These are phyloP conservation scores for Beauveria varroae DNA, from an alignment of 2,329 filamentous ascomycete species.

Conservation along the genomic window DNA sequence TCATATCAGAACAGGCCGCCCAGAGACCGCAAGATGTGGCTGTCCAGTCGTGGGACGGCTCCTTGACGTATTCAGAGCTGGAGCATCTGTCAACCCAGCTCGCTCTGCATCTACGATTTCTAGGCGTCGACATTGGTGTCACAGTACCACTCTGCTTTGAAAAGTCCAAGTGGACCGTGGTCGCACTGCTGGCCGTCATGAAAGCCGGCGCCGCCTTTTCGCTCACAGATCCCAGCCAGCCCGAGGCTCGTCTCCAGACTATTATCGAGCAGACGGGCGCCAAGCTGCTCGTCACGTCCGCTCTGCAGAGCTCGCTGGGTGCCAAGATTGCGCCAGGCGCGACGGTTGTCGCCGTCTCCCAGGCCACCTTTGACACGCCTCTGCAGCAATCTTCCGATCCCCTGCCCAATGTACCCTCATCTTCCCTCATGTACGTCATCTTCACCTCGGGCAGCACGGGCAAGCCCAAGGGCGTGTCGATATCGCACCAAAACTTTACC, in stretches of 20 bases:
- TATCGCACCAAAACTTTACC: conserved; percentile 39
- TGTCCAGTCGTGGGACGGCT: conserved; percentile 43
- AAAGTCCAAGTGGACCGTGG: conserved; percentile 39
- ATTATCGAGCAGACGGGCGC: conserved; percentile 37
- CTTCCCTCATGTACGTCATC: conserved; percentile 45
- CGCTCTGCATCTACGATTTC: conserved; percentile 29
- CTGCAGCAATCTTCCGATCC: conserved; percentile 13
- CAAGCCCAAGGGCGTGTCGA: conserved; percentile 54
- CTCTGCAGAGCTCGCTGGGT: conserved; percentile 30
- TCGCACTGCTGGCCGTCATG: conserved; percentile 39
- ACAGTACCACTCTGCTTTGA: conserved; percentile 44
- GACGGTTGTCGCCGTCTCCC: conserved; percentile 27
- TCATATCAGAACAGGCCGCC: conserved; percentile 32
- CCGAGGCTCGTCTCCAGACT: conserved; percentile 35
- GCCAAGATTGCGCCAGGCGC: conserved; percentile 27
- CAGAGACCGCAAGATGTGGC: conserved; percentile 32
- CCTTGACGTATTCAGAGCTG: conserved; percentile 38
- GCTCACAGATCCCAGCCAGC: conserved; percentile 39
- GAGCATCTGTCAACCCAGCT: conserved; percentile 34
- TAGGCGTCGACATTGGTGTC: conserved; percentile 31
- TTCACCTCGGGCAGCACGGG: conserved; percentile 61
- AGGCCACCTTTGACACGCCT: conserved; percentile 19
- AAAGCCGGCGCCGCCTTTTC: conserved; percentile 42
- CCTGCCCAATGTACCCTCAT: conserved; percentile 33
- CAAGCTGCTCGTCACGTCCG: conserved; percentile 32